Conservation (phyloP, 768 basidiomycete genomes). For the Tubosaeta brunneosetosa region DNA sequence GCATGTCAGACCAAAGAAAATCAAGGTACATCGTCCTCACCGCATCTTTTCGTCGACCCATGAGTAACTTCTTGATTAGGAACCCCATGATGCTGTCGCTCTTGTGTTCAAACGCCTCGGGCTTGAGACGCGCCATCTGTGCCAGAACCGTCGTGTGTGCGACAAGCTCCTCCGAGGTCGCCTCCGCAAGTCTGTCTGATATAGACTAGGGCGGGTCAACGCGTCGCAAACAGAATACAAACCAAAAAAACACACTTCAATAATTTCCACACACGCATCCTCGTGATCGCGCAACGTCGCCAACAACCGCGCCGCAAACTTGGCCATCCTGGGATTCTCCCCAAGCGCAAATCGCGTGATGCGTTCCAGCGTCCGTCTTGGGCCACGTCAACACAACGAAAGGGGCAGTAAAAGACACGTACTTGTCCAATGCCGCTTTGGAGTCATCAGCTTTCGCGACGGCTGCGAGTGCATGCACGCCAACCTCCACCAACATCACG, state of each 20-base stretch:
- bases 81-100: slow-evolving; percentile 72
- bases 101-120: slow-evolving; percentile 71
- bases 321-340: slow-evolving; percentile 63
- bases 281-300: slow-evolving; percentile 53
- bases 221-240: not conserved
- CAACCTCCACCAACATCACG: slow-evolving; percentile 51
- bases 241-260: slow-evolving; percentile 51
- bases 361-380: slow-evolving; percentile 64
- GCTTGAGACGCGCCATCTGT: slow-evolving; percentile 65
- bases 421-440: slow-evolving; percentile 63
- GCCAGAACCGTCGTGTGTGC: slow-evolving; percentile 68
- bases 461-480: slow-evolving; percentile 73
- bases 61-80: slow-evolving; percentile 65
- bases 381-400: slow-evolving; percentile 1
- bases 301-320: slow-evolving; percentile 79
- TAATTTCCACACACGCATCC: slow-evolving; percentile 46
- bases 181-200: slow-evolving; percentile 44
- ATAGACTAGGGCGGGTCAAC: slow-evolving; percentile 46
- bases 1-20: not conserved
- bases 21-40: slow-evolving; percentile 34
- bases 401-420: slow-evolving; percentile 23
- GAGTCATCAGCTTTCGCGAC: slow-evolving; percentile 56
- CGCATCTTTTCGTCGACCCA: slow-evolving; percentile 46
- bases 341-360: slow-evolving; percentile 55
- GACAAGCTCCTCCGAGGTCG: slow-evolving; percentile 48